Conservation (phyloP, 768 basidiomycete species). For the Arthromyces matolae region DNA sequence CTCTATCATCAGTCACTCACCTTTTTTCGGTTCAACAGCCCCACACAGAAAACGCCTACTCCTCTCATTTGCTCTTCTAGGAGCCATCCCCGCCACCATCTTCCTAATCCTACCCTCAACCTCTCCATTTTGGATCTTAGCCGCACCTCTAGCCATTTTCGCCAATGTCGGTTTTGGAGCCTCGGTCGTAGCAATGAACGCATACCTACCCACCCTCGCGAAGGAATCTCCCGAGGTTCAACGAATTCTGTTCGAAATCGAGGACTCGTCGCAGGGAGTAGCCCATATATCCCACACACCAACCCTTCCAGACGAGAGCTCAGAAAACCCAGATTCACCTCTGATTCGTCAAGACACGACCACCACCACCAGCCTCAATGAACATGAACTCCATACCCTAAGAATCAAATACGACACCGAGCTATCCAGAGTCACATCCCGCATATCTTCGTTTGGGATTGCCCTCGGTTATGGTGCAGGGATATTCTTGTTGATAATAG, state of each 20-base stretch:
- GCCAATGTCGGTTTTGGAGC: conserved; percentile 88
- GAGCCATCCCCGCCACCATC: conserved; percentile 60
- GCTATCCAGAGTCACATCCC: conserved; percentile 73
- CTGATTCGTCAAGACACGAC: conserved; percentile 28
- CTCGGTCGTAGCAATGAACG: conserved; percentile 85
- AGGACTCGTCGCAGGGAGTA: conserved; percentile 16
- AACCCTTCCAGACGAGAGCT: conserved; percentile 8
- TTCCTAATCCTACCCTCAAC: conserved; percentile 75
- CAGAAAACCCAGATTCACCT: conserved; percentile 34
- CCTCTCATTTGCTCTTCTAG: conserved; percentile 67
- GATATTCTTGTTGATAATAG: conserved; percentile 67
- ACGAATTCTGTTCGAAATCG: conserved; percentile 33
- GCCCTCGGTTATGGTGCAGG: conserved; percentile 86
- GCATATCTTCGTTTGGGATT: conserved; percentile 81
- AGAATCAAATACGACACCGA: conserved; percentile 47
- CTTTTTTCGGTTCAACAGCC: conserved; percentile 24
- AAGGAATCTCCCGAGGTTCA: conserved; percentile 60
- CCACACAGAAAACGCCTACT: conserved; percentile 79
- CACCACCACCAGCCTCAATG: too few species aligned
- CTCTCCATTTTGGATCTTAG: conserved; percentile 65
- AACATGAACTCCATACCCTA: conserved; percentile 20
- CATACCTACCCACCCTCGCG: conserved; percentile 78
- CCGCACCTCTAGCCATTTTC: conserved; percentile 64
- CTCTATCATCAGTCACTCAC: background rate
- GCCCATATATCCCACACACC: conserved; percentile 16